Evolutionary conservation across 1,284 basidiomycete genomes (phyloP), one percentile per base, ranked within the genome.

Genomic region (Ceratobasidium sp.): DNA sequence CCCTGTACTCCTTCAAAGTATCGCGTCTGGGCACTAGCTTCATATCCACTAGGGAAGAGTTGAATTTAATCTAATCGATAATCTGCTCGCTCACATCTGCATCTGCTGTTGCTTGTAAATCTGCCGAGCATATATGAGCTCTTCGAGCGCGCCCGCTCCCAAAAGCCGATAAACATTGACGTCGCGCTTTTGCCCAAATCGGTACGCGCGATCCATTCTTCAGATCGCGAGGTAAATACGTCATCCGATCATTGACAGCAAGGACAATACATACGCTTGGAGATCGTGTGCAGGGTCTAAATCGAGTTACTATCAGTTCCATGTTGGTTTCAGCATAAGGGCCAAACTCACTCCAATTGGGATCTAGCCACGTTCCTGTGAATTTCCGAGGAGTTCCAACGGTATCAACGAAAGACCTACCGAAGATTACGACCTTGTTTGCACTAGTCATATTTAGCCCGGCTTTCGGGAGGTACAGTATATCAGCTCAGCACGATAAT

Each of bases 81-180:
- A 34, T 4, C 17, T 17, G 22, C 29, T 31, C 3, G 5, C 65
- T 56, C 25, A 68, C 65, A 93, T 93, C 15, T 87, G 85, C 90
- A 93, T 93, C 75, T 92, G 90, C 75, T 94, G 93, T 74, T 93
- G 92, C 77, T 94, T 94, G 78, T 94, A 94, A 8, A 94, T 83
- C 77, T 94, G 93, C 4, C 92, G 86, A 0, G 90, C 90, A 74
- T 93, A 93, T 34, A 94, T 91, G 43, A 92, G 78, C 57, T 77
- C 92, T 75, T 96, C 93, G 20, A 96, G 85, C 0, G 93, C 93
- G 3, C 93, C 93, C 3, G 91, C 90, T 1, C 90, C 92, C 15
- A 96, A 83, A 12, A 97, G 82, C 45, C 93, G 87, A 75, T 90
- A 92, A 0, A 96, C 93, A 0, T 86, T 83, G 6, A 97, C 94